Evolutionary conservation across 2,329 filamentous ascomycete genomes (phyloP).

Genomic region (Hysterium pulicare): DNA sequence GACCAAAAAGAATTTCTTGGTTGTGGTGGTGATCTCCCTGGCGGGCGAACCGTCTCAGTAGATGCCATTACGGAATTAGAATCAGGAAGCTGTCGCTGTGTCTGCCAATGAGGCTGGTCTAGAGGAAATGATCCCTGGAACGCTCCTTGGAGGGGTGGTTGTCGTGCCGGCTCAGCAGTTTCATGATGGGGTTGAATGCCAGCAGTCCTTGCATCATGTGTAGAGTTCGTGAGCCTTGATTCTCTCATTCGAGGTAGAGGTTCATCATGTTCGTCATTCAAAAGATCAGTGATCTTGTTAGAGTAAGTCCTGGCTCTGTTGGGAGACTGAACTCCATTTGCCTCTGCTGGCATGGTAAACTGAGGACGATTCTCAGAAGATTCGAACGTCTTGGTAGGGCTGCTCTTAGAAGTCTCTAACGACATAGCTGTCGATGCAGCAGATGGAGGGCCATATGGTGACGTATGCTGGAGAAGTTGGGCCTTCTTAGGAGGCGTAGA

Average conservation of each 20-base stretch:
- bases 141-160: neutral
- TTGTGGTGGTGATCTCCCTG: neutral
- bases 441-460: conserved; percentile 12
- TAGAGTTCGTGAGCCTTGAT: conserved; percentile 9
- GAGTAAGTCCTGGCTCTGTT: conserved; percentile 25
- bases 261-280: conserved; percentile 34
- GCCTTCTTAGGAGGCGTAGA: conserved; percentile 14
- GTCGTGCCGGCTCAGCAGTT: neutral
- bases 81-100: neutral
- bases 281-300: conserved; percentile 36
- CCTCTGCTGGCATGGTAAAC: conserved; percentile 6
- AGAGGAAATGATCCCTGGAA: neutral
- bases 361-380: conserved; percentile 6
- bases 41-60: neutral
- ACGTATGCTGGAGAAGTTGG: conserved; percentile 13
- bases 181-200: no score
- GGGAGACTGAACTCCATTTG: conserved; percentile 9
- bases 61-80: neutral
- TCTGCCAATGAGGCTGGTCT: neutral
- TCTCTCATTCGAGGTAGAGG: conserved; percentile 20
- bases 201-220: neutral
- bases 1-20: neutral
- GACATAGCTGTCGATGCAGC: conserved; percentile 12
- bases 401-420: conserved; percentile 17
- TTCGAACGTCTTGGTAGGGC: conserved; percentile 13